Evolutionary conservation across 106 monocot species (phyloP).

Genomic region (Acanthochlamys bracteata): DNA sequence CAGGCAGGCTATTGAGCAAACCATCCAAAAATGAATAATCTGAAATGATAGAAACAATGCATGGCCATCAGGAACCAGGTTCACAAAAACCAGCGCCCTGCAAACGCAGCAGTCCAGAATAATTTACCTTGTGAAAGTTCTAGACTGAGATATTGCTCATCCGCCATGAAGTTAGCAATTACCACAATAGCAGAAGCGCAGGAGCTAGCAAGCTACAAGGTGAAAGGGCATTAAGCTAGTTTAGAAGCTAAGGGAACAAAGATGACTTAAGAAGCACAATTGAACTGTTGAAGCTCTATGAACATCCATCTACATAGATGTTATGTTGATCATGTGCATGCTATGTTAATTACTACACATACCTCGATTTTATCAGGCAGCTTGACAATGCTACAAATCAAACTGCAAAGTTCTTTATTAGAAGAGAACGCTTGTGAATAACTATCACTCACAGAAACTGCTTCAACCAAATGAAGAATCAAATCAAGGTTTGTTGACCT

Average conservation of each 20-base stretch:
- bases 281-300: not conserved
- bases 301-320: no score
- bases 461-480: constrained; percentile 49
- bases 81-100: not conserved
- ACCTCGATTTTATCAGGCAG: constrained; percentile 74
- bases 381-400: constrained; percentile 38
- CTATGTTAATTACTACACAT: no score
- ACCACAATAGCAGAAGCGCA: constrained; percentile 47
- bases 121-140: constrained; percentile 46
- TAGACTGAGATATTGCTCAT: constrained; percentile 36
- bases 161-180: constrained; percentile 76
- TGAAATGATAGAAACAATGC: constrained; percentile 16
- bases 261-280: not conserved
- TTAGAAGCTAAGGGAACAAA: not conserved
- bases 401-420: constrained; percentile 35
- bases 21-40: constrained; percentile 53
- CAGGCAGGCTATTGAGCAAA: constrained; percentile 63
- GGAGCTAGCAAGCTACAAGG: constrained; percentile 31
- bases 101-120: not conserved
- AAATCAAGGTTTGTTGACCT: constrained; percentile 40
- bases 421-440: constrained; percentile 29
- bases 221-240: not conserved
- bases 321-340: no score
- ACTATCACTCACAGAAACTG: constrained; percentile 38
- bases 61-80: not conserved